Evolutionary conservation across 768 basidiomycete species (phyloP).

Genomic region (Strobilomyces confusus): DNA sequence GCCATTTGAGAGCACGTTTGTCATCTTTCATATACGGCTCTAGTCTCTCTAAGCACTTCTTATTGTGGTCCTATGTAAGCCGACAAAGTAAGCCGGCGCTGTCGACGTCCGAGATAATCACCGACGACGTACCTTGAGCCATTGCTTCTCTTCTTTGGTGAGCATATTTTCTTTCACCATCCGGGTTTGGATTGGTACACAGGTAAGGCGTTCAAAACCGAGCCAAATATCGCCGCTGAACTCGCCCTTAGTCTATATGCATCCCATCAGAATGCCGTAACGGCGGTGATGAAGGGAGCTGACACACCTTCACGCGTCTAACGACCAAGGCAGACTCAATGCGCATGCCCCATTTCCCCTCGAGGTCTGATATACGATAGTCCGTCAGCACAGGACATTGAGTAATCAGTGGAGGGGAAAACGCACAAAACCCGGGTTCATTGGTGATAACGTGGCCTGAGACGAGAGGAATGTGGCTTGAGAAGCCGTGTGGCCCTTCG

Average conservation of each 20-base stretch:
- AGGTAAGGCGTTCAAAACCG: constrained; percentile 87
- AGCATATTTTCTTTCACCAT: constrained; percentile 86
- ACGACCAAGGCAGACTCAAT: constrained; percentile 87
- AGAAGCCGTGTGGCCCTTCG: constrained; percentile 81
- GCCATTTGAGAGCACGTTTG: constrained; percentile 77
- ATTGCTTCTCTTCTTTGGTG: constrained; percentile 78
- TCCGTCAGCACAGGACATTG: constrained; percentile 14
- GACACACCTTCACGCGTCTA: constrained; percentile 47
- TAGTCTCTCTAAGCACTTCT: constrained; percentile 60
- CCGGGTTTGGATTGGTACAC: constrained; percentile 89
- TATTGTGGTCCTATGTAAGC: constrained; percentile 70
- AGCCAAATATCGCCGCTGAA: constrained; percentile 79
- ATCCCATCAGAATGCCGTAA: constrained; percentile 3
- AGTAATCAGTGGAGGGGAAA: constrained; percentile 6
- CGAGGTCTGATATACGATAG: constrained; percentile 48
- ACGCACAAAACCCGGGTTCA: constrained; percentile 89
- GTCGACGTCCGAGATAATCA: background rate
- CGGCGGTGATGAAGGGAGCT: constrained; percentile 5
- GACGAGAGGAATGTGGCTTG: constrained; percentile 60
- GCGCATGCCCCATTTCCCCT: constrained; percentile 83
- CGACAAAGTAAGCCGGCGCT: constrained; percentile 6
- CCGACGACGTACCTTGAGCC: constrained; percentile 62
- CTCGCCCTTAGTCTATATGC: constrained; percentile 58
- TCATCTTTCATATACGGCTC: constrained; percentile 68
- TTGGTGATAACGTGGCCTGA: constrained; percentile 93